These are phyloP conservation scores for Dioscorea zingiberensis DNA, from an alignment of 106 monocot species.

Conservation along the genomic window DNA sequence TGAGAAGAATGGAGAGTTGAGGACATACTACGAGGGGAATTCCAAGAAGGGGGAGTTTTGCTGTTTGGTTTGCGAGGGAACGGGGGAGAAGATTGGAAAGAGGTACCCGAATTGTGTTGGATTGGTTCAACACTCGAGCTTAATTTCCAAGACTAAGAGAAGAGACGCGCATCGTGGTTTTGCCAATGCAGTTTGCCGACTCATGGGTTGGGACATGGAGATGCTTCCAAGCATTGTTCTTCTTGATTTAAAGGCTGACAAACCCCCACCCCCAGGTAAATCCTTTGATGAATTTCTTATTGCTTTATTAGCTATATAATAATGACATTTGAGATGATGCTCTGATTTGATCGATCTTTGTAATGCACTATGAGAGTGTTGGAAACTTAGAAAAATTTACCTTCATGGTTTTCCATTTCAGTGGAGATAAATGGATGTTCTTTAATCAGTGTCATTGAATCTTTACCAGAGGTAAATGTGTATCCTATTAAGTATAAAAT, in stretches of 20 bases:
- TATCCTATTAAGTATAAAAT: too few species aligned
- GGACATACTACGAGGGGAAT: constrained; percentile 46
- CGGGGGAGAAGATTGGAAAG: constrained; percentile 37
- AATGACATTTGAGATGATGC: too few species aligned
- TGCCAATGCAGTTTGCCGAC: constrained; percentile 38
- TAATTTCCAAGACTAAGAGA: constrained; percentile 29
- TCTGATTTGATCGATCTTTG: too few species aligned
- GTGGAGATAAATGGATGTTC: neutral
- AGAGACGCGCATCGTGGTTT: constrained; percentile 50
- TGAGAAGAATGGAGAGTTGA: constrained; percentile 31
- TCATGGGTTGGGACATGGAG: constrained; percentile 51
- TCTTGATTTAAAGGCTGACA: constrained; percentile 12
- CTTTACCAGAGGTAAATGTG: neutral
- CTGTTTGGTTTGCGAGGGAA: constrained; percentile 54
- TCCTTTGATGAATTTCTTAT: neutral
- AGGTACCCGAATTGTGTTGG: constrained; percentile 35
- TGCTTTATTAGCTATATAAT: too few species aligned
- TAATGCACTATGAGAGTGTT: too few species aligned
- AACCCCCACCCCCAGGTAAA: constrained; percentile 10
- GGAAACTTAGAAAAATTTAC: too few species aligned
- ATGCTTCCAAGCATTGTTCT: constrained; percentile 64
- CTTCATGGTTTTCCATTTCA: too few species aligned
- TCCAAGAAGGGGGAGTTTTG: constrained; percentile 43
- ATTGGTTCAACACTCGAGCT: constrained; percentile 53
- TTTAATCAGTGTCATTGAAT: neutral